Conservation (phyloP, 192 early-diverging fungal genomes). For the Coemansia sp. region DNA sequence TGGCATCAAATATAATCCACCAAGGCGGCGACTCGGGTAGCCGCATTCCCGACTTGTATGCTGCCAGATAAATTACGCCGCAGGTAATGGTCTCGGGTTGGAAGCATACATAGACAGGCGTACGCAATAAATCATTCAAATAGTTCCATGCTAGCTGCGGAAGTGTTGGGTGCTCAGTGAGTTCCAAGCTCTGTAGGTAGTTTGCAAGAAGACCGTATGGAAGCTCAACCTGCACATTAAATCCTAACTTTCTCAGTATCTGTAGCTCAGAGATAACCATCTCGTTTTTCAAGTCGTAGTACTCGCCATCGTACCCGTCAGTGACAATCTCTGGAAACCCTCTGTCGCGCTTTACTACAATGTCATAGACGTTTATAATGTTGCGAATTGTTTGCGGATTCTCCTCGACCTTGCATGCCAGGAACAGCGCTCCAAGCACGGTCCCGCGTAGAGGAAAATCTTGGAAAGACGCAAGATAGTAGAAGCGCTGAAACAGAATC, state of each 20-base stretch:
- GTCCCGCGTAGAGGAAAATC: conserved; percentile 66
- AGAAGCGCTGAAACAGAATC: conserved; percentile 92
- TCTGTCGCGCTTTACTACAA: conserved; percentile 60
- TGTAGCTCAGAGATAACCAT: conserved; percentile 82
- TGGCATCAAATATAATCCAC: conserved; percentile 84
- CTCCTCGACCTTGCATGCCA: conserved; percentile 84
- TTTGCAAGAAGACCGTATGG: conserved; percentile 96
- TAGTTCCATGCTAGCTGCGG: conserved; percentile 91
- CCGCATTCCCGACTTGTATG: conserved; percentile 58
- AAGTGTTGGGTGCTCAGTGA: conserved; percentile 71
- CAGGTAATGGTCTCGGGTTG: conserved; percentile 71
- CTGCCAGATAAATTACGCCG: conserved; percentile 81
- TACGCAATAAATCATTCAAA: conserved; percentile 79
- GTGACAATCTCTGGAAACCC: conserved; percentile 54
- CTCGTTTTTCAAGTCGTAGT: conserved; percentile 78
- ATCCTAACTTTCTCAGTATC: conserved; percentile 83
- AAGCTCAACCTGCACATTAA: conserved; percentile 94
- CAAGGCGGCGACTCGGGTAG: conserved; percentile 77
- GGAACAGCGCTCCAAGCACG: conserved; percentile 70
- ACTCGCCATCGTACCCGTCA: conserved; percentile 59
- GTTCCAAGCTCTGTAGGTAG: conserved; percentile 78
- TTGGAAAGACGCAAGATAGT: conserved; percentile 71
- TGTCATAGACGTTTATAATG: conserved; percentile 79
- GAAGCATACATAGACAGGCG: conserved; percentile 43
- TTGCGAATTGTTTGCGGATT: conserved; percentile 70